These are phyloP conservation scores for Incumbomyces lentus DNA, from an alignment of 2,329 filamentous ascomycete species.

Conservation along the genomic window DNA sequence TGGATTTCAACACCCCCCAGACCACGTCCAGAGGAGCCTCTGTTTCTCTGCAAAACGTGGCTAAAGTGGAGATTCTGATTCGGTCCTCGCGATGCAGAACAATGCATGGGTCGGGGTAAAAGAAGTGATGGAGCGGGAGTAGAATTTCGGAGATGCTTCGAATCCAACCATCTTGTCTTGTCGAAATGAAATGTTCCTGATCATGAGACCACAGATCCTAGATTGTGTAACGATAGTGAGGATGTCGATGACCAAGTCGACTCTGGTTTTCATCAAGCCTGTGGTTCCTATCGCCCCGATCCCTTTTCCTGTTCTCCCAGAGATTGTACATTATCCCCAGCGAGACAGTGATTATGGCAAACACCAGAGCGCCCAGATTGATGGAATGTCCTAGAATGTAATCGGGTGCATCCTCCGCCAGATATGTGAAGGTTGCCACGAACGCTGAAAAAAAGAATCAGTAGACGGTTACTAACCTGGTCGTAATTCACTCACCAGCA, in stretches of 20 bases:
- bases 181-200: background rate
- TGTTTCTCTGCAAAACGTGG: no score
- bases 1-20: no score
- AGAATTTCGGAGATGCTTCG: background rate
- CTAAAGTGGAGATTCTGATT: no score
- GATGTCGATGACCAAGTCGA: conserved; percentile 26
- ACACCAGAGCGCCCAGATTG: conserved; percentile 30
- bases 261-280: conserved; percentile 26
- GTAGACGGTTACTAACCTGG: background rate
- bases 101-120: background rate
- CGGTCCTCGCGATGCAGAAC: background rate
- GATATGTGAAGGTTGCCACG: conserved; percentile 40
- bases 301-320: conserved; percentile 34
- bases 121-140: background rate
- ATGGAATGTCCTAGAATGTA: conserved; percentile 34
- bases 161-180: background rate
- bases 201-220: conserved; percentile 1
- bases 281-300: conserved; percentile 29
- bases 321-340: conserved; percentile 30
- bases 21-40: no score
- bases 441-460: conserved; percentile 36
- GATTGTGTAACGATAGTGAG: conserved; percentile 4
- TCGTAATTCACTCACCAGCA: background rate
- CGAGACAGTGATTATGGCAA: conserved; percentile 24
- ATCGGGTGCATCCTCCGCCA: conserved; percentile 32